Conservation (phyloP, 768 basidiomycete species). For the Cystobasidium onofrii region DNA sequence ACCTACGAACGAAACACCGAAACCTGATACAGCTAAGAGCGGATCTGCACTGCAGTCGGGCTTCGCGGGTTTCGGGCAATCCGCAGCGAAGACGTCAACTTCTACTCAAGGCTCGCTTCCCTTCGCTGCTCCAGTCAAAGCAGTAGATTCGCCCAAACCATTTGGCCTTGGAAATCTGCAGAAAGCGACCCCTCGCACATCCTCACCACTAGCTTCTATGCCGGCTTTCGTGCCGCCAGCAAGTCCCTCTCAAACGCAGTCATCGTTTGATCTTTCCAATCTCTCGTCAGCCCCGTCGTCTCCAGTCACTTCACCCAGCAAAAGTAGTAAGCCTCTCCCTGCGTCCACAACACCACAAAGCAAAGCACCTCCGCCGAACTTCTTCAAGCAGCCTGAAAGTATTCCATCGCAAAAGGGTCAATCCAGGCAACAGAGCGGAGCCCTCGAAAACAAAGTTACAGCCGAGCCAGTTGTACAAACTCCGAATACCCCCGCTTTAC, state of each 20-base stretch:
- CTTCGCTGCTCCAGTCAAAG: background rate
- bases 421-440: too few relatives aligned
- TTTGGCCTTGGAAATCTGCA: slow-evolving; percentile 24
- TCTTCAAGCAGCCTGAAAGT: background rate
- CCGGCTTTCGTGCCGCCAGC: slow-evolving; percentile 20
- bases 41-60: background rate
- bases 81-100: background rate
- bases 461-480: background rate
- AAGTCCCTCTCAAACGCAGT: slow-evolving; percentile 13
- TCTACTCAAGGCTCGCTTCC: background rate
- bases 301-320: background rate
- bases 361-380: background rate
- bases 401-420: too few relatives aligned
- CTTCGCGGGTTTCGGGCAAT: background rate
- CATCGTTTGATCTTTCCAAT: slow-evolving; percentile 7
- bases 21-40: background rate
- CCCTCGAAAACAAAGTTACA: too few relatives aligned
- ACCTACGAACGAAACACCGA: background rate
- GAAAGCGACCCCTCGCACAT: slow-evolving; percentile 21
- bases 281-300: background rate
- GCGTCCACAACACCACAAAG: background rate
- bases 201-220: slow-evolving; percentile 18
- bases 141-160: slow-evolving; percentile 12
- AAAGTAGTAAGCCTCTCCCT: background rate
- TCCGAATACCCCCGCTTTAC: background rate